phyloP scores from a whole-genome alignment of 2,329 filamentous ascomycete species.

The Aspergillus proliferans region DNA sequence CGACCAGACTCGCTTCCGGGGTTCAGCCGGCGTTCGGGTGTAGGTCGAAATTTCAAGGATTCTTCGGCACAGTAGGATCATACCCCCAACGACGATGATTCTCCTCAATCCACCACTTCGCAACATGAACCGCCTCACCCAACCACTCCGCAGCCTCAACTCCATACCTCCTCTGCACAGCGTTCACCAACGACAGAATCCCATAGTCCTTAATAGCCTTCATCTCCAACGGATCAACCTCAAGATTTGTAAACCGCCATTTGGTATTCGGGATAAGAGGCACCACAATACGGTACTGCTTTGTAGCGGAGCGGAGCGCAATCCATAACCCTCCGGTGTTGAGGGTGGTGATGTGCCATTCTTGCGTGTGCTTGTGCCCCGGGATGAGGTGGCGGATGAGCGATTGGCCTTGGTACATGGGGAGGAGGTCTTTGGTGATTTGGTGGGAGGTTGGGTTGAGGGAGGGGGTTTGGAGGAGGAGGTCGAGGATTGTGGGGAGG shows the following conservation, averaged over 20 bases:
- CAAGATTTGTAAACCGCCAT: constrained; percentile 27
- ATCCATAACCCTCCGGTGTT: constrained; percentile 30
- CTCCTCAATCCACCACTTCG: constrained; percentile 26
- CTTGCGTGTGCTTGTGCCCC: constrained; percentile 14
- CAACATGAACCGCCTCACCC: constrained; percentile 21
- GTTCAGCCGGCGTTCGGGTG: too few relatives aligned
- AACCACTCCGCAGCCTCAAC: constrained; percentile 17
- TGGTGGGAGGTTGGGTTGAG: constrained; percentile 16
- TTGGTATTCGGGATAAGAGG: constrained; percentile 26
- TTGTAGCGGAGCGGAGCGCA: constrained; percentile 23
- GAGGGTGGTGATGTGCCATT: constrained; percentile 32
- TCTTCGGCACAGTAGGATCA: neutral
- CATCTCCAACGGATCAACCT: constrained; percentile 19
- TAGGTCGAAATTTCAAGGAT: too few relatives aligned
- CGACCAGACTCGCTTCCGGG: too few relatives aligned
- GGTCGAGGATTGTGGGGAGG: constrained; percentile 26
- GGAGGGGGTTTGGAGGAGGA: constrained; percentile 25
- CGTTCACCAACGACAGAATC: constrained; percentile 15
- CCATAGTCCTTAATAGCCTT: constrained; percentile 18
- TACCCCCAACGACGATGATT: constrained; percentile 24
- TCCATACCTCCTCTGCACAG: constrained; percentile 13
- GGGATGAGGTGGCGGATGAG: constrained; percentile 22
- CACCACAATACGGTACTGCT: constrained; percentile 24
- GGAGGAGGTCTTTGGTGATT: constrained; percentile 20
- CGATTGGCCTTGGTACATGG: constrained; percentile 29